Evolutionary conservation across 2,329 filamentous ascomycete genomes (phyloP), one percentile per base, ranked within the genome.

Genomic region (Arthrobotrys sphaeroides): DNA sequence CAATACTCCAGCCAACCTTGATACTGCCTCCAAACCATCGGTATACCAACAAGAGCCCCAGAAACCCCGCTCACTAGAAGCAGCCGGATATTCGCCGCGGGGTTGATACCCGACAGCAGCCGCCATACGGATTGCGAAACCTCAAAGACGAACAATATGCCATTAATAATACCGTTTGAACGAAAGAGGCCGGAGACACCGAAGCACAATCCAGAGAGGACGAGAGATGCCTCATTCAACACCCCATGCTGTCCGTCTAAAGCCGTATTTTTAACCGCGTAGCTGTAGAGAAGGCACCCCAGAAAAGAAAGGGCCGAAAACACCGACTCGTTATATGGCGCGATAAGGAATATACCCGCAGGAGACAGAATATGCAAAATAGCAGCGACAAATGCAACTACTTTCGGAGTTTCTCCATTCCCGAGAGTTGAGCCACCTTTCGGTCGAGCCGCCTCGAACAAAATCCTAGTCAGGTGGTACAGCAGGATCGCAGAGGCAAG

Each of bases 151-250:
- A 96, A 91, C 2, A 93, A 84, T 2, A 93, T 81, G 7, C 94
- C 94, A 80, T 90, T 94, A 10, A 97, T 84, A 51, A 98, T 83
- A 7, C 93, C 95, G 82, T 99, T 99, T 80, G 90, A 93, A 69
- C 95, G 90, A 77, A 96, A 88, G 1, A 88, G 85, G 0, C 90
- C 90, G 0, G 93, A 90, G 13, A 90, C 79, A 0, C 90, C 92
- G 80, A 98, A 94, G 4, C 87, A 76, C 1, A 88, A 70, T 0
- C 92, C 93, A 1, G 92, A 87, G 7, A 84, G 80, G 4, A 96
- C 78, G 18, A 90, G 82, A 12, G 85, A 84, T 1, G 83, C 77
- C 78, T 89, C 86, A 57, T 80, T 81, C 47, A 78, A 77, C 16
- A 75, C 43, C 72, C 78, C 64, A 36, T 75, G 59, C 31, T 65